These are phyloP conservation scores for Sodiomyces alkalinus DNA, from an alignment of 2,329 filamentous ascomycete species.

Conservation along the genomic window DNA sequence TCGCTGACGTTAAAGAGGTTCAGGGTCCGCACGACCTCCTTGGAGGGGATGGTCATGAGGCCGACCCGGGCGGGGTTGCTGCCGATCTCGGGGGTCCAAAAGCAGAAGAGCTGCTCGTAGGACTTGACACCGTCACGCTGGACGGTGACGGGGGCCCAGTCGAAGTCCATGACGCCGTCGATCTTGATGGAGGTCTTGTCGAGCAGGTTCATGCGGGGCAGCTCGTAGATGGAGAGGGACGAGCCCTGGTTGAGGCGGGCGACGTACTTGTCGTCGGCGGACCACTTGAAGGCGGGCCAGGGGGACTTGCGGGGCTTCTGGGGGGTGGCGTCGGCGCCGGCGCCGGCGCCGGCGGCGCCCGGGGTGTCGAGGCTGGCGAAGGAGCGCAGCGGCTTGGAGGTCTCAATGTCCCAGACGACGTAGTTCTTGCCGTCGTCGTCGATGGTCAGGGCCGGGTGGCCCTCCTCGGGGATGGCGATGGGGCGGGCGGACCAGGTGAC, in stretches of 20 bases:
- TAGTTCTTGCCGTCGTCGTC: constrained; percentile 99
- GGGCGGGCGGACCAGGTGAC: constrained; percentile 95
- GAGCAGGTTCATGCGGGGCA: constrained; percentile 76
- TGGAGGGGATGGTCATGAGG: constrained; percentile 89
- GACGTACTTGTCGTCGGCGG: constrained; percentile 91
- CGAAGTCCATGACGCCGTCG: constrained; percentile 92
- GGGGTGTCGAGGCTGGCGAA: constrained; percentile 82
- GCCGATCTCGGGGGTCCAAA: constrained; percentile 96
- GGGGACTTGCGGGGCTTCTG: constrained; percentile 77
- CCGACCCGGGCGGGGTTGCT: constrained; percentile 96
- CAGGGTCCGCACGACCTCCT: constrained; percentile 83
- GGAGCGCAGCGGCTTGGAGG: constrained; percentile 76
- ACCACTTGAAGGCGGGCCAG: constrained; percentile 99
- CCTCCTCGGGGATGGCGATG: constrained; percentile 79
- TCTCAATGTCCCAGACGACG: constrained; percentile 93
- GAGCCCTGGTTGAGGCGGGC: constrained; percentile 78
- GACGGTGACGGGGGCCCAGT: constrained; percentile 81
- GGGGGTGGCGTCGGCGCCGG: constrained; percentile 45
- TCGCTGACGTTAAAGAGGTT: constrained; percentile 98
- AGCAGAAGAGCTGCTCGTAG: constrained; percentile 93
- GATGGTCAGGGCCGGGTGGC: constrained; percentile 66
- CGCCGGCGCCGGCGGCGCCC: constrained; percentile 29
- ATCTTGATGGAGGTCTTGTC: constrained; percentile 92
- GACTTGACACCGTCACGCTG: constrained; percentile 73
- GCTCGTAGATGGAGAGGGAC: constrained; percentile 82